Evolutionary conservation across 768 basidiomycete genomes (phyloP).

Genomic region (Boletales sp.): DNA sequence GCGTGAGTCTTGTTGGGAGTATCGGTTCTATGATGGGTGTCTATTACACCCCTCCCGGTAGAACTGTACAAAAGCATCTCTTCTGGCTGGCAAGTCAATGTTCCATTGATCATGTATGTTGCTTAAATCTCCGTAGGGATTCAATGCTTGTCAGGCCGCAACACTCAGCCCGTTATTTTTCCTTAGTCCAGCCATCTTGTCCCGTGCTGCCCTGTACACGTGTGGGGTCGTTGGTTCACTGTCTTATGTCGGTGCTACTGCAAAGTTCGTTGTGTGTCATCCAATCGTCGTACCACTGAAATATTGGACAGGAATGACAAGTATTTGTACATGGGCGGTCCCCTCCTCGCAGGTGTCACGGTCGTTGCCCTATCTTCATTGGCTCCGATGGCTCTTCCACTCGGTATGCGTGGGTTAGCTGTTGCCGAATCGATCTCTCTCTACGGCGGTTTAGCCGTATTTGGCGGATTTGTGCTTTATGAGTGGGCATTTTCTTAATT

Average conservation of each 20-base stretch:
- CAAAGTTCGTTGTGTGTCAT: conserved; percentile 44
- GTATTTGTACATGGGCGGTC: conserved; percentile 83
- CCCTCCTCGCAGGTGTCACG: conserved; percentile 83
- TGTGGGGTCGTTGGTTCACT: conserved; percentile 82
- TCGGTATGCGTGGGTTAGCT: conserved; percentile 74
- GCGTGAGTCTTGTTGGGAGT: conserved; percentile 71
- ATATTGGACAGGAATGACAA: conserved; percentile 56
- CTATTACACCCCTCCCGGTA: conserved; percentile 75
- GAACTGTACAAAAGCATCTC: conserved; percentile 68
- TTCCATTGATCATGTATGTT: background rate
- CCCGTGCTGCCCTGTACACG: conserved; percentile 86
- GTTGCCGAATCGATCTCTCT: conserved; percentile 74
- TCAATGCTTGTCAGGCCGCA: conserved; percentile 83
- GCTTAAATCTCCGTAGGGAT: conserved; percentile 46
- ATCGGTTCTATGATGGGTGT: conserved; percentile 87
- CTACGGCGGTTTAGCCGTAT: conserved; percentile 87
- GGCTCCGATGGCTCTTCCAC: conserved; percentile 85
- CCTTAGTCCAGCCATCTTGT: conserved; percentile 78
- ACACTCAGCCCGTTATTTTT: conserved; percentile 89
- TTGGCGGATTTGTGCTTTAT: conserved; percentile 81
- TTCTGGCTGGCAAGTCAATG: conserved; percentile 66
- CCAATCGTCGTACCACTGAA: background rate
- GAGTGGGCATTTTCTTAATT: conserved; percentile 50
- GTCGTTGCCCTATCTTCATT: conserved; percentile 85
- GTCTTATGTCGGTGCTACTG: conserved; percentile 86